Evolutionary conservation across 2,329 filamentous ascomycete species (phyloP).

Genomic region (Colletotrichum sp.): DNA sequence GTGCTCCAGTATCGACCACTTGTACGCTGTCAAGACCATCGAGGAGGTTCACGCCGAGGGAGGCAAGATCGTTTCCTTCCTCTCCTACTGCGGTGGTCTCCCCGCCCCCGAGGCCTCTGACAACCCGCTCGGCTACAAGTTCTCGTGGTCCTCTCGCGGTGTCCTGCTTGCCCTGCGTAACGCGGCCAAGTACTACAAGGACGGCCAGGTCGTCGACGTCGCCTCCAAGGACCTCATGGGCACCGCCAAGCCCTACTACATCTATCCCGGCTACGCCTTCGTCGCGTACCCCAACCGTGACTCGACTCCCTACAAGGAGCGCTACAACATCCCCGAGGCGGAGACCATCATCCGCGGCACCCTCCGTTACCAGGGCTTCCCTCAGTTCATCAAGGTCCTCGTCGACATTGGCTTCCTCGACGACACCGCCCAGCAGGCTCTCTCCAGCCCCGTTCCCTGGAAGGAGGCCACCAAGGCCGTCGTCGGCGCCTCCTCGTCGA

Average conservation of each 20-base stretch:
- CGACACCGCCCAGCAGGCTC: conserved; percentile 69
- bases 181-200: conserved; percentile 81
- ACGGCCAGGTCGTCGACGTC: conserved; percentile 75
- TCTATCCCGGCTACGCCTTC: conserved; percentile 87
- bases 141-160: conserved; percentile 81
- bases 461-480: conserved; percentile 84
- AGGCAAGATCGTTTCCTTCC: conserved; percentile 84
- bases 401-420: conserved; percentile 90
- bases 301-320: conserved; percentile 84
- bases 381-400: conserved; percentile 85
- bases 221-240: conserved; percentile 76
- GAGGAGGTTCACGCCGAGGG: conserved; percentile 85
- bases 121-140: conserved; percentile 95
- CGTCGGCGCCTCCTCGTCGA: conserved; percentile 69
- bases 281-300: conserved; percentile 95
- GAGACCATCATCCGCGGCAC: conserved; percentile 78
- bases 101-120: conserved; percentile 75
- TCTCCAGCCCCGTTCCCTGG: conserved; percentile 76
- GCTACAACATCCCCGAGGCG: conserved; percentile 91
- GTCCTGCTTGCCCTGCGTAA: conserved; percentile 89
- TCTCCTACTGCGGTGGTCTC: conserved; percentile 85
- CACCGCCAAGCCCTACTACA: conserved; percentile 86
- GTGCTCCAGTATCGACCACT: conserved; percentile 66
- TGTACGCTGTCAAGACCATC: conserved; percentile 87
- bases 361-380: conserved; percentile 87